Conservation (phyloP, 305 asterid species). For the Coffea humblotiana region DNA sequence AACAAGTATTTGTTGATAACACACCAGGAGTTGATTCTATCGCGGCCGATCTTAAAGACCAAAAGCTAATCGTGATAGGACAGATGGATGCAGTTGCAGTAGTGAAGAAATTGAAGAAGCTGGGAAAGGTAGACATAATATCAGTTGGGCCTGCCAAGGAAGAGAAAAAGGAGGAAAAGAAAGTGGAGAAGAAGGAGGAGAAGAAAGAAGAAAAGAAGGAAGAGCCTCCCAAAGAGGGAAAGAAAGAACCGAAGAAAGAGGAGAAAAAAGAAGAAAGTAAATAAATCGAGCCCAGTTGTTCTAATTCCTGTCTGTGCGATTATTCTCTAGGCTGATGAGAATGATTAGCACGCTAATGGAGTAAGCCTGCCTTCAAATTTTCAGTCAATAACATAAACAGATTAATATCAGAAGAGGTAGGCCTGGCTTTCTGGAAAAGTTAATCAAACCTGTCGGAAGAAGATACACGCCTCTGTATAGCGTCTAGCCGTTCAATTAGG, state of each 20-base stretch:
- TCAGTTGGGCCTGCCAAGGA: conserved; percentile 77
- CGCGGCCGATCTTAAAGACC: conserved; percentile 64
- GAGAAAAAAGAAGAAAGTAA: conserved; percentile 33
- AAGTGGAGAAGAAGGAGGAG: conserved; percentile 17
- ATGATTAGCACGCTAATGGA: neutral
- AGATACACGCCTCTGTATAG: neutral
- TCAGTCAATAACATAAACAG: neutral
- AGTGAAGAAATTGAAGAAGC: conserved; percentile 78
- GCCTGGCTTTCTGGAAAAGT: neutral
- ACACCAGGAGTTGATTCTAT: conserved; percentile 74
- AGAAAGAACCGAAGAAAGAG: conserved; percentile 43
- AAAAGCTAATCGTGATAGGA: conserved; percentile 72
- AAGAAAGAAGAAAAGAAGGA: conserved; percentile 26
- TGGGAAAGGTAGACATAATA: conserved; percentile 64
- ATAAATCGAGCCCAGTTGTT: neutral
- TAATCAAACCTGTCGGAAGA: neutral
- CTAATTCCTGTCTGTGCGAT: neutral
- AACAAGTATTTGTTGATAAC: neutral
- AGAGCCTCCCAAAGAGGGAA: conserved; percentile 49
- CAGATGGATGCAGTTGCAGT: conserved; percentile 80
- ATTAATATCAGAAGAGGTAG: neutral
- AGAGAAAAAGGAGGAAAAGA: conserved; percentile 27
- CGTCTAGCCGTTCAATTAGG: neutral
- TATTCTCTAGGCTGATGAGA: neutral
- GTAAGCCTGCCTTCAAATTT: neutral